A percentile compares a stretch with the other conserved stretches of the same genome.
phyloP scores from a whole-genome alignment of 2,329 filamentous ascomycete genomes.

The Colletotrichum limetticola region DNA sequence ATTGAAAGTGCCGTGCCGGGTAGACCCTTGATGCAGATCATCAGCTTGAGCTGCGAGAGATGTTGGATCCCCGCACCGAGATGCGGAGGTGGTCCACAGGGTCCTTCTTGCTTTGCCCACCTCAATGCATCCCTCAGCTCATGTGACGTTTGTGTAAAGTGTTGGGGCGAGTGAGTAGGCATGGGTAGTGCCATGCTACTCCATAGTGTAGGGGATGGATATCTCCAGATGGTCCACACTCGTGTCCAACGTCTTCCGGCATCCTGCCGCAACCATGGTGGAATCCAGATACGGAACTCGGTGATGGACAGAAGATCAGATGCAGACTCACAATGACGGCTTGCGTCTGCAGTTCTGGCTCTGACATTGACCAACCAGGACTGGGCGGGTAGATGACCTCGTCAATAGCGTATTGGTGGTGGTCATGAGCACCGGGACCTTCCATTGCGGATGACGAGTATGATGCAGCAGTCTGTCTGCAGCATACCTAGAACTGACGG shows the following conservation, averaged over 20 bases:
- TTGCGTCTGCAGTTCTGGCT: background rate
- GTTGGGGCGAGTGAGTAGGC: no score
- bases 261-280: background rate
- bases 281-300: background rate
- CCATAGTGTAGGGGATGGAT: background rate
- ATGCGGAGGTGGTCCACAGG: background rate
- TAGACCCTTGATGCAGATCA: slow-evolving; percentile 15
- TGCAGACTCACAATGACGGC: background rate
- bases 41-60: background rate
- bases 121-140: background rate
- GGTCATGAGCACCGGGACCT: background rate
- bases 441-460: background rate
- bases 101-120: background rate
- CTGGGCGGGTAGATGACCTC: background rate
- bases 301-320: background rate
- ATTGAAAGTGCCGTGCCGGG: slow-evolving; percentile 6
- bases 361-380: background rate
- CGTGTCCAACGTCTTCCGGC: background rate
- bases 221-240: slow-evolving; percentile 22
- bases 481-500: background rate
- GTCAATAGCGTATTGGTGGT: background rate
- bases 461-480: background rate
- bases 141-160: background rate
- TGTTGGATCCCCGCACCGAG: background rate
- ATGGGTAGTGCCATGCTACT: no score